These are phyloP conservation scores for Chlorella sp. DNA, from an alignment of 139 green algal species.

Conservation along the genomic window DNA sequence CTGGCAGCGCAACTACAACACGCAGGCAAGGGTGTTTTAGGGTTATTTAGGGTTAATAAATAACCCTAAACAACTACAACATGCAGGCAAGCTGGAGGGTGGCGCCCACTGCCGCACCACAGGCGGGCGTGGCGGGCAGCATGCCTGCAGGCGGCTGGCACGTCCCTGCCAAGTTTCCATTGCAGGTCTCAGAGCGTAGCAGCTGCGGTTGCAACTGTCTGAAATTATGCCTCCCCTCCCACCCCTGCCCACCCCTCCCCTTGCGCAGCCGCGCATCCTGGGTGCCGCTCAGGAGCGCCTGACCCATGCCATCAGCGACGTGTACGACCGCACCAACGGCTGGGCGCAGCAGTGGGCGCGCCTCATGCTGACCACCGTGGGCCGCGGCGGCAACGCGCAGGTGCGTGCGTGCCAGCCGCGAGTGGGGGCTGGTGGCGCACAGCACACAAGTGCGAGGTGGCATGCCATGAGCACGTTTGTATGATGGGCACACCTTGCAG, in stretches of 20 bases:
- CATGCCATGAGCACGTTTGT: no score
- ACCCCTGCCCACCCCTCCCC: conserved; percentile 83
- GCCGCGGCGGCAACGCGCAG: conserved; percentile 88
- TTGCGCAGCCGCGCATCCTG: conserved; percentile 84
- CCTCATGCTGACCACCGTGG: conserved; percentile 87
- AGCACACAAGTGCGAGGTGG: no score
- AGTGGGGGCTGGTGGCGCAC: neutral
- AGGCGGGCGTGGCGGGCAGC: no score
- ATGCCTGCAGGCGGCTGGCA: no score
- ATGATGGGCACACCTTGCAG: neutral
- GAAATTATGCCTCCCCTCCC: neutral
- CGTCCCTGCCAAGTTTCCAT: no score
- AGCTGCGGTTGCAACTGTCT: no score
- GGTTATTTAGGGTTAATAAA: no score
- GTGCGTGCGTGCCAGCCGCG: neutral
- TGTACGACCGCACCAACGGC: conserved; percentile 32
- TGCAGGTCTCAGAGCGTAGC: no score
- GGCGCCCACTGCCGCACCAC: no score
- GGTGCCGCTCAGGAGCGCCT: conserved; percentile 90
- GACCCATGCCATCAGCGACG: conserved; percentile 78
- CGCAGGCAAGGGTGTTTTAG: conserved; percentile 57
- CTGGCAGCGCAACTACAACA: conserved; percentile 99
- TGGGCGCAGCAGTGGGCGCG: conserved; percentile 88
- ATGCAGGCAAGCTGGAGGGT: no score
- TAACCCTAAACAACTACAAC: no score